Conservation (phyloP, 148 eudicot genomes). For the Polygonum maritimum region DNA sequence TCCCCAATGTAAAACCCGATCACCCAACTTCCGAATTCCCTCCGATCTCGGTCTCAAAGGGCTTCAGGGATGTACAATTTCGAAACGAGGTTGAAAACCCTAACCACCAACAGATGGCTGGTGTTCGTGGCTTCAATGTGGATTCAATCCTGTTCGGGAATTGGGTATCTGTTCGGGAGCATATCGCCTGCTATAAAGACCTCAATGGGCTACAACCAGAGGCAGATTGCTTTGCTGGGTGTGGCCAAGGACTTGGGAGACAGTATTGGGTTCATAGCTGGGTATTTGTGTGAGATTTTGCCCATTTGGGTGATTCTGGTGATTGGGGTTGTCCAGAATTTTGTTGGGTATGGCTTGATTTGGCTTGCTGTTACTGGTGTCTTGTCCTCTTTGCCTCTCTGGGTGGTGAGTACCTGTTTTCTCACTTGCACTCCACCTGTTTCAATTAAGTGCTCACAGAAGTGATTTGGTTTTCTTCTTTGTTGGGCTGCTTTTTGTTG, state of each 20-base stretch:
- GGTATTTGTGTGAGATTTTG: constrained; percentile 32
- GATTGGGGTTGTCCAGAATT: constrained; percentile 45
- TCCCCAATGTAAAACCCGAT: not conserved
- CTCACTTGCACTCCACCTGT: not conserved
- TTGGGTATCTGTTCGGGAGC: constrained; percentile 58
- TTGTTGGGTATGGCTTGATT: constrained; percentile 42
- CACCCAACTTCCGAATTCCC: not conserved
- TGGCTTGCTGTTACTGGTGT: constrained; percentile 38
- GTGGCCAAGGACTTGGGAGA: constrained; percentile 59
- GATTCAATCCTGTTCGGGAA: constrained; percentile 52
- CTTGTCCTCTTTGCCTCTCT: constrained; percentile 39
- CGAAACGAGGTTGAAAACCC: constrained; percentile 20
- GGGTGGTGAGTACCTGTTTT: constrained; percentile 36
- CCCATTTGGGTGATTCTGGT: constrained; percentile 41
- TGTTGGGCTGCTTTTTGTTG: not conserved
- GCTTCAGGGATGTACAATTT: not conserved
- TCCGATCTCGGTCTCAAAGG: not conserved
- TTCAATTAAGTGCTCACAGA: not conserved
- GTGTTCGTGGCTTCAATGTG: constrained; percentile 66
- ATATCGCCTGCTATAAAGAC: constrained; percentile 49
- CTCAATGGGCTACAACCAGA: constrained; percentile 47
- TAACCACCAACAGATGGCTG: constrained; percentile 63
- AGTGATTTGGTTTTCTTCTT: not conserved
- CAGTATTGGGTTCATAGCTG: constrained; percentile 45
- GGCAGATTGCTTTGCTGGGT: constrained; percentile 40